A percentile compares a stretch with the other conserved stretches of the same genome.
These are phyloP conservation scores for Leccinum variicolor DNA, from an alignment of 768 basidiomycete genomes.

Conservation along the genomic window DNA sequence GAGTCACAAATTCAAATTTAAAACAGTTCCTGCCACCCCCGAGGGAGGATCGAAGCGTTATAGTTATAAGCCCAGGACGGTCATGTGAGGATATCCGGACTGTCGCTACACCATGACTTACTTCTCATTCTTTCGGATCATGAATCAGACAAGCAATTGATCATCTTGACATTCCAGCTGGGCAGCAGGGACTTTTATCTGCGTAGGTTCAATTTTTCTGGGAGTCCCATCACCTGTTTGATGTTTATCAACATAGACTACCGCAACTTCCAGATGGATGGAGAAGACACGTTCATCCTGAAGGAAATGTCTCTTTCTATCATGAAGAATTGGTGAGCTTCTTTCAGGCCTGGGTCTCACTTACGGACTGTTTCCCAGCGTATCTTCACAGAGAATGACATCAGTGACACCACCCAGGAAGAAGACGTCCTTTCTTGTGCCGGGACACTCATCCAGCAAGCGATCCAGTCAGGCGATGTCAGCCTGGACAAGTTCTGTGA, in stretches of 20 bases:
- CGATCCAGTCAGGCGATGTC: background rate
- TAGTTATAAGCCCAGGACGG: conserved; percentile 4
- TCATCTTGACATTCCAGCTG: conserved; percentile 1
- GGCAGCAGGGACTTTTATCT: conserved; percentile 6
- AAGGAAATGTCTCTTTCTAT: conserved; percentile 13
- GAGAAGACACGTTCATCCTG: conserved; percentile 13
- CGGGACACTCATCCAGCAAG: conserved; percentile 5
- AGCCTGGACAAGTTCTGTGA: conserved; percentile 9
- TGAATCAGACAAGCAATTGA: background rate
- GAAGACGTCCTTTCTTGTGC: conserved; percentile 3
- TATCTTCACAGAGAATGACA: conserved; percentile 13
- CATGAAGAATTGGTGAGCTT: conserved; percentile 11
- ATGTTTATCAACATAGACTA: conserved; percentile 1
- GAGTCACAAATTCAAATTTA: background rate
- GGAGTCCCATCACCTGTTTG: too few species aligned
- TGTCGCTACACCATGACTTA: background rate
- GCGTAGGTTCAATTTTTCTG: conserved; percentile 1
- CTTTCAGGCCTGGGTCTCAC: background rate
- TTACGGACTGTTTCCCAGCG: conserved; percentile 4
- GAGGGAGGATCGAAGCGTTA: conserved; percentile 14
- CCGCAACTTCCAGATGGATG: background rate
- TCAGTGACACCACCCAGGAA: background rate
- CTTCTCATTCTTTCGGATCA: background rate
- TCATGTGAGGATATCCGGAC: background rate
- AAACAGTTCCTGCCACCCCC: conserved; percentile 1